A percentile compares a stretch with the other conserved stretches of the same genome.
Evolutionary conservation across 73 alveolate genomes (phyloP).

Genomic region (Paramecium caudatum): DNA sequence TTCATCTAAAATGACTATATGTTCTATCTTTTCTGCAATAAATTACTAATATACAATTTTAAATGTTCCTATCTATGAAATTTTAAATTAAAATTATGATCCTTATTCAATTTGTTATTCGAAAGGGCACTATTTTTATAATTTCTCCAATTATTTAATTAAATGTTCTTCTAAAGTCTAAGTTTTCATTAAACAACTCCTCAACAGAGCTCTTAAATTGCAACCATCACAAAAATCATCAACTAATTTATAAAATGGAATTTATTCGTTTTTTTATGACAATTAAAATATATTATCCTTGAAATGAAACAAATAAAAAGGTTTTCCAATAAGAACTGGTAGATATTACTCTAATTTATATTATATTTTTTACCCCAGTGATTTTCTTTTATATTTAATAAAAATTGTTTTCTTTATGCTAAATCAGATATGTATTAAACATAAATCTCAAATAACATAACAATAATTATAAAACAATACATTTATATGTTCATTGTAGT

Average conservation of each 20-base stretch:
- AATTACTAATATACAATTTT: neutral
- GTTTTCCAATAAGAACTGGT: neutral
- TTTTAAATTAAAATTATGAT: neutral
- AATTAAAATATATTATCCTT: neutral
- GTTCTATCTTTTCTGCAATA: neutral
- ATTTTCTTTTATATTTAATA: neutral
- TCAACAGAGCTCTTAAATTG: neutral
- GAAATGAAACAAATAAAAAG: neutral
- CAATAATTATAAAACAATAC: neutral
- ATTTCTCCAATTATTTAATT: neutral
- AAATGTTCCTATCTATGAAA: neutral
- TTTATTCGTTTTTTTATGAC: neutral
- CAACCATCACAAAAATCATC: conserved; percentile 29
- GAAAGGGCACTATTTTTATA: neutral
- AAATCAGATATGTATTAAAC: conserved; percentile 10
- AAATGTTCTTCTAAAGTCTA: neutral
- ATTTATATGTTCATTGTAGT: neutral
- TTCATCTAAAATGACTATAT: neutral
- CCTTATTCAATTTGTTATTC: neutral
- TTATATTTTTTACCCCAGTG: neutral
- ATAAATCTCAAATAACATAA: neutral
- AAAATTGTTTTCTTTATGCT: conserved; percentile 28
- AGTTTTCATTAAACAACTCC: neutral
- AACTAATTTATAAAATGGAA: neutral
- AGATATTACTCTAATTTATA: neutral